These are phyloP conservation scores for Monilinia aucupariae DNA, from an alignment of 2,329 filamentous ascomycete genomes.

Conservation along the genomic window DNA sequence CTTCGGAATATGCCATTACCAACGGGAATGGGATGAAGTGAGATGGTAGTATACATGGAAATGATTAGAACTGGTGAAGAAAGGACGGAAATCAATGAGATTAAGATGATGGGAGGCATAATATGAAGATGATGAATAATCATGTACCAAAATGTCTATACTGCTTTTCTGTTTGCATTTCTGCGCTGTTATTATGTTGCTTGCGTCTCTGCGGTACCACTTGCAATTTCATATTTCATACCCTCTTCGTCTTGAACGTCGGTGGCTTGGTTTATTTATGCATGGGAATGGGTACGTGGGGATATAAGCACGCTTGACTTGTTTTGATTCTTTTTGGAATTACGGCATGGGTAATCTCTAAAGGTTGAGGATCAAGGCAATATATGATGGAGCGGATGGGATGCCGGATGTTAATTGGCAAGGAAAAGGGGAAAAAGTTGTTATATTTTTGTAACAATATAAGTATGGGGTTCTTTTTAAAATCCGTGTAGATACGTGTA, in stretches of 20 bases:
- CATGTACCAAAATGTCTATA: slow-evolving; percentile 23
- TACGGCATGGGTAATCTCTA: background rate
- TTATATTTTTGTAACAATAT: background rate
- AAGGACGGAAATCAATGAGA: slow-evolving; percentile 6
- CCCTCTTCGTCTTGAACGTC: slow-evolving; percentile 10
- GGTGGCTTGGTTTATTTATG: slow-evolving; percentile 11
- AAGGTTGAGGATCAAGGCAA: background rate
- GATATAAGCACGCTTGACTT: background rate
- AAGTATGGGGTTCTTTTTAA: background rate
- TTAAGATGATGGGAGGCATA: background rate
- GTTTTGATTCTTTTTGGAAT: background rate
- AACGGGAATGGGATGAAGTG: slow-evolving; percentile 28
- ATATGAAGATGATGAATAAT: slow-evolving; percentile 17
- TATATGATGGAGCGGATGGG: background rate
- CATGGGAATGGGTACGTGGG: background rate
- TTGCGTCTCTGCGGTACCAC: slow-evolving; percentile 1
- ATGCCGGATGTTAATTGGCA: background rate
- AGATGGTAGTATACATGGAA: background rate
- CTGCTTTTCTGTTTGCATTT: slow-evolving; percentile 14
- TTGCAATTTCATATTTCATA: slow-evolving; percentile 7
- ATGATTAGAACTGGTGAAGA: background rate
- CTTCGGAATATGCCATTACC: slow-evolving; percentile 28
- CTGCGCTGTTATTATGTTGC: slow-evolving; percentile 4
- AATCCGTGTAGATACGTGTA: background rate
- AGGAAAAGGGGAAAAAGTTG: background rate